Conservation (phyloP, 108 stramenopile species). For the Bacterosira constricta region DNA sequence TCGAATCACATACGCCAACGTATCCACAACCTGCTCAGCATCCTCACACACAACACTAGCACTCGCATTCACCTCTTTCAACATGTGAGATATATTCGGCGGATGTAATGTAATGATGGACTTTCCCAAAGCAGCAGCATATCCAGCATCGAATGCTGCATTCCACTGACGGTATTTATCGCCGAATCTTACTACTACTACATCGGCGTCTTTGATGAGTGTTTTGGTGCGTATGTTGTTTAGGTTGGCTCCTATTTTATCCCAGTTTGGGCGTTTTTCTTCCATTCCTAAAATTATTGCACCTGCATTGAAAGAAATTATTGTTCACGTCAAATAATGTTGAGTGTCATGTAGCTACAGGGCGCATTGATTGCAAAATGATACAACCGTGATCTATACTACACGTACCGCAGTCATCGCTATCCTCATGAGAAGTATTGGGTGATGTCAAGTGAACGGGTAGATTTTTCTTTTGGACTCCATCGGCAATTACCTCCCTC, state of each 20-base stretch:
- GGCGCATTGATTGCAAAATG: too few relatives aligned
- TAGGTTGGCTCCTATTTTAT: slow-evolving; percentile 80
- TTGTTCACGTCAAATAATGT: too few relatives aligned
- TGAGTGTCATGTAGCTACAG: too few relatives aligned
- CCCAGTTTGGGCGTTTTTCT: slow-evolving; percentile 83
- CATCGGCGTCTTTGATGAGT: slow-evolving; percentile 72
- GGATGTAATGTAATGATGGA: slow-evolving; percentile 85
- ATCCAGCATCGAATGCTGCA: slow-evolving; percentile 89
- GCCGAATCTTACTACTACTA: slow-evolving; percentile 89
- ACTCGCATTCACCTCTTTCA: slow-evolving; percentile 87
- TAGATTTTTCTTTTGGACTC: slow-evolving; percentile 59
- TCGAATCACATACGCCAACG: slow-evolving; percentile 81
- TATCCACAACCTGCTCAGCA: slow-evolving; percentile 80
- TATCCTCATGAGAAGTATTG: slow-evolving; percentile 82
- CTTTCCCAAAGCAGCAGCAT: slow-evolving; percentile 78
- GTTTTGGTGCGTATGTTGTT: slow-evolving; percentile 83
- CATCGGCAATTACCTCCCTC: slow-evolving; percentile 81
- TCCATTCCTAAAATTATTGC: slow-evolving; percentile 88
- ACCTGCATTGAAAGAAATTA: background rate
- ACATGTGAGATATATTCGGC: slow-evolving; percentile 81
- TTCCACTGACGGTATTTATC: slow-evolving; percentile 91
- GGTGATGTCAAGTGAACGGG: slow-evolving; percentile 75
- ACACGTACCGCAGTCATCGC: slow-evolving; percentile 75
- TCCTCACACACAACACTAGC: slow-evolving; percentile 80
- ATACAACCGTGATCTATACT: too few relatives aligned